Evolutionary conservation across 495 filamentous ascomycete species (phyloP).

Genomic region (Neurospora intermedia): DNA sequence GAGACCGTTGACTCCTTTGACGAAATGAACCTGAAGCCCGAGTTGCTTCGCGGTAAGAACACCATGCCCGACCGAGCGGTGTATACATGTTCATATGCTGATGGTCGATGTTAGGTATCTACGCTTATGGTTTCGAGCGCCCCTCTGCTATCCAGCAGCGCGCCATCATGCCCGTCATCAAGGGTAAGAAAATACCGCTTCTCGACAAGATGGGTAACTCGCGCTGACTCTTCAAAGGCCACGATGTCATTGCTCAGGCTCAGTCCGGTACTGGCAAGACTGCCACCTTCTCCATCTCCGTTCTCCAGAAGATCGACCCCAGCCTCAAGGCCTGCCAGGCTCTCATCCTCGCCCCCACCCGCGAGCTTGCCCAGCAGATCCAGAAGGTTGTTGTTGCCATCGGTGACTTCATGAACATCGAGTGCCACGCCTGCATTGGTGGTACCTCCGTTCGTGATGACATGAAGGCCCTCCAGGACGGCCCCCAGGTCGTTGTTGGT

Average conservation of each 20-base stretch:
- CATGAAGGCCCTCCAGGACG: conserved; percentile 92
- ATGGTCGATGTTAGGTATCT: conserved; percentile 59
- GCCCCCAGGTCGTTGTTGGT: conserved; percentile 92
- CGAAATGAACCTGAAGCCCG: conserved; percentile 89
- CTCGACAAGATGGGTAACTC: conserved; percentile 6
- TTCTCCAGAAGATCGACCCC: conserved; percentile 87
- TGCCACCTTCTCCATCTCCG: conserved; percentile 95
- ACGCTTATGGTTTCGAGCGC: conserved; percentile 98
- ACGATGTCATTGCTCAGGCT: conserved; percentile 97
- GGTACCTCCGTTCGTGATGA: conserved; percentile 96
- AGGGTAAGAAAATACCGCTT: conserved; percentile 57
- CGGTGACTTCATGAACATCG: conserved; percentile 98
- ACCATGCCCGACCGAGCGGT: neutral
- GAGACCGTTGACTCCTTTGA: conserved; percentile 99
- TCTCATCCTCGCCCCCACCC: conserved; percentile 92
- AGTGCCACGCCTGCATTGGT: conserved; percentile 98
- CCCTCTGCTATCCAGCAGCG: conserved; percentile 99
- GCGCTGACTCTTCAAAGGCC: conserved; percentile 47
- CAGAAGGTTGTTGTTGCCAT: conserved; percentile 96
- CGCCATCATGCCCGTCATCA: conserved; percentile 98
- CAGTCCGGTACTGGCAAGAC: conserved; percentile 99
- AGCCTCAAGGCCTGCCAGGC: conserved; percentile 82
- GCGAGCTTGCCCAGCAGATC: conserved; percentile 96
- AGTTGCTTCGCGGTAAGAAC: conserved; percentile 86
- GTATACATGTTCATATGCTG: conserved; percentile 7